Base-by-base conservation (phyloP, 805 yeast genomes). In the Priceomyces fermenticarens region DNA sequence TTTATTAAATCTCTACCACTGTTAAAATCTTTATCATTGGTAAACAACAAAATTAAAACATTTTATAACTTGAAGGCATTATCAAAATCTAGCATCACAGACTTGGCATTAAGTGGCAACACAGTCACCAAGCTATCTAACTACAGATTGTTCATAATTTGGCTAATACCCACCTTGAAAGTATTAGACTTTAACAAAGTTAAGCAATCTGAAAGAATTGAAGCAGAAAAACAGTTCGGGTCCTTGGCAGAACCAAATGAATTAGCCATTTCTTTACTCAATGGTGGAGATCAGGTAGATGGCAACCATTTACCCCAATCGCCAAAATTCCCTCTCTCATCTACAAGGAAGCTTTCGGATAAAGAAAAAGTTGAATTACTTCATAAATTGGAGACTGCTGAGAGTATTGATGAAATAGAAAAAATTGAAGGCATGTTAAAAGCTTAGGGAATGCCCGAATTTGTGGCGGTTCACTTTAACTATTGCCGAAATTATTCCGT, bases 361-460 rank as follows among this genome's bases (percentile, higher is more conserved):
- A 78, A 73, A 28, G 88, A 83, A 30, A 74, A 70, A 42, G 58
- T 60, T 10, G 61, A 63, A 35, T 60, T 90, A 36, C 70, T 81
- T 46, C 55, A 67, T 32, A 73, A 78, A 46, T 65, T 90, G 41
- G 70, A 72, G 39, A 66, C 63, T 26, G 95, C 97, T 1, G 72
- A 80, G 3, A 79, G 81, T 38, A 56, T 90, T 42, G 85, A 76
- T 4, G 97, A 90, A 47, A 85, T 89, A 5, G 85, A 82, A 43
- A 65, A 78, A 38, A 75, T 89, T 16, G 95, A 88, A 56, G 65
- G 62, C 20, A 67, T 77, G 14, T 31, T 62, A 85, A 34, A 60
- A 62, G 41, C 27, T 14, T 30, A 47, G 50, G 12, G 26, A 35
- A 31, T 16, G 8, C 25, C 25, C 25, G 8, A 20, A 20, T 20